These are phyloP conservation scores for Cryptococcus amylolentus DNA, from an alignment of 1,284 basidiomycete genomes.

Conservation along the genomic window DNA sequence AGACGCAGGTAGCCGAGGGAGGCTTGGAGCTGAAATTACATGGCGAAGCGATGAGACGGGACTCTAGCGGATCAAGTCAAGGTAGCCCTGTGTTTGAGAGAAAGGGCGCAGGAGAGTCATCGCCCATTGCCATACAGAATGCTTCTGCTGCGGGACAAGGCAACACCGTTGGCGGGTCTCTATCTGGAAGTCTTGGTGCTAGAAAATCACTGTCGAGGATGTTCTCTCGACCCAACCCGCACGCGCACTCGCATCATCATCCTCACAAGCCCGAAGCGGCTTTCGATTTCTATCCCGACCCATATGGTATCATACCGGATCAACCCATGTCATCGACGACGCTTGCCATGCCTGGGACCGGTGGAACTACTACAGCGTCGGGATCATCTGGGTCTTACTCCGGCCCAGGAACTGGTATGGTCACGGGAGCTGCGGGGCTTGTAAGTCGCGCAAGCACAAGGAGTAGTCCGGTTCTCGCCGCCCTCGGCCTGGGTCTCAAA, in stretches of 20 bases:
- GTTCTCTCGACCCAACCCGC: too few relatives aligned
- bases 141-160: too few relatives aligned
- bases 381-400: too few relatives aligned
- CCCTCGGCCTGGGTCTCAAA: background rate
- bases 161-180: too few relatives aligned
- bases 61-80: background rate
- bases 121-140: background rate
- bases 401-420: too few relatives aligned
- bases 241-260: background rate
- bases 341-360: background rate
- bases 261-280: conserved; percentile 8
- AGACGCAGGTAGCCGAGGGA: background rate
- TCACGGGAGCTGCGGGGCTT: too few relatives aligned
- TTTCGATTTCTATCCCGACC: conserved; percentile 14
- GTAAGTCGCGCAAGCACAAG: conserved; percentile 1
- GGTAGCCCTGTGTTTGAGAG: background rate
- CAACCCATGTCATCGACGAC: background rate
- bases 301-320: conserved; percentile 16
- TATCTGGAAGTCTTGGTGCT: too few relatives aligned
- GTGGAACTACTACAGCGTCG: too few relatives aligned
- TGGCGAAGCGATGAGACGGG: background rate
- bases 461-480: background rate
- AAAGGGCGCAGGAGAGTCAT: background rate
- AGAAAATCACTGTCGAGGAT: too few relatives aligned
- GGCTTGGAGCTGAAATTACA: background rate